These are phyloP conservation scores for Euptelea pleiosperma DNA, from an alignment of 164 flowering plant species.

Conservation along the genomic window DNA sequence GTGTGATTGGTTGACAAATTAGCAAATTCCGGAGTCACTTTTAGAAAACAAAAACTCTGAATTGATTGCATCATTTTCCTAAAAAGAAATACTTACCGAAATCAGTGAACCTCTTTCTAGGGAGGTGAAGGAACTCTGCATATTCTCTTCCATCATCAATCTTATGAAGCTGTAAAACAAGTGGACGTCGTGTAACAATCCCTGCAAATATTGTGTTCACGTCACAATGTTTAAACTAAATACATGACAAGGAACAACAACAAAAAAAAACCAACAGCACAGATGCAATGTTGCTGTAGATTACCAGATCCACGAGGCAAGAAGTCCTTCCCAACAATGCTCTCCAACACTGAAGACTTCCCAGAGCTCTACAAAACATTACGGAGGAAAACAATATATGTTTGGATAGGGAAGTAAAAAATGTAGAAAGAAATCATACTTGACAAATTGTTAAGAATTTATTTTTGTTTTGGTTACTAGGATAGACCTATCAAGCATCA, in stretches of 20 bases:
- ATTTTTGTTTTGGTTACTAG: not conserved
- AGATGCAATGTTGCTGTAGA: not conserved
- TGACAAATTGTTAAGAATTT: not conserved
- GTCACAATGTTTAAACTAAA: not conserved
- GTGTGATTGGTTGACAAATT: too few relatives aligned
- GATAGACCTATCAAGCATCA: not conserved
- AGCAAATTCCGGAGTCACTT: not conserved
- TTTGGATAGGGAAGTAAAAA: not conserved
- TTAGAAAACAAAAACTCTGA: not conserved
- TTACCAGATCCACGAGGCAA: conserved; percentile 30
- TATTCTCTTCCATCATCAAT: conserved; percentile 81
- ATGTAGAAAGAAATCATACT: not conserved
- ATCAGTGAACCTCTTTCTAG: conserved; percentile 75
- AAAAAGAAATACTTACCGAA: conserved; percentile 49
- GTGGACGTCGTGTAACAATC: conserved; percentile 90
- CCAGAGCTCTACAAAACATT: conserved; percentile 67
- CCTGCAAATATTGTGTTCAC: conserved; percentile 39
- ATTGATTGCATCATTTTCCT: not conserved
- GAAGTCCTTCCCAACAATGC: conserved; percentile 24
- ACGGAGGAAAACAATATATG: not conserved
- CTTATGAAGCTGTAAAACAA: conserved; percentile 88
- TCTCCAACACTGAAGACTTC: conserved; percentile 83
- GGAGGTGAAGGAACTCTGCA: conserved; percentile 88
- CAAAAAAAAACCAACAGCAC: too few relatives aligned
- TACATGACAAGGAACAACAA: not conserved